Base-by-base conservation (phyloP, 805 yeast genomes). In the Pichia insulana region DNA sequence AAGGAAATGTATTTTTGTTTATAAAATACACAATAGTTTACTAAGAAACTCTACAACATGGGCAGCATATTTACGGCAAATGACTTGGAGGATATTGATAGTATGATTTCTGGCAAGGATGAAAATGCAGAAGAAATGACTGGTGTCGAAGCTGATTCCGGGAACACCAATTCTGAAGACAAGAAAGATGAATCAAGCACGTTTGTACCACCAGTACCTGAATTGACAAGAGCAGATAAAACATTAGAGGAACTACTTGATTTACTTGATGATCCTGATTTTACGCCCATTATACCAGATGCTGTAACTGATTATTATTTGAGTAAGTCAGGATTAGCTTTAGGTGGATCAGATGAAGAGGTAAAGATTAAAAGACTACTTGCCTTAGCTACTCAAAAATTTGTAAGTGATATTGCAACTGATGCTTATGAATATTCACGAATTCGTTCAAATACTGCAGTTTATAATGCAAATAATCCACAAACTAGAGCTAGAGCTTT, bases 351-450 rank as follows among this genome's bases (percentile, higher is more conserved):
- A 2, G 34, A 25, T 7, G 42, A 39, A 16, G 34, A 30, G 9
- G 28, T 35, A 1, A 43, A 43, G 30, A 77, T 84, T 44, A 89
- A 88, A 60, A 70, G 97, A 41, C 66, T 92, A 30, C 68, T 92
- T 38, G 97, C 97, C 0, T 68, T 92, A 43, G 97, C 98, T 1
- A 92, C 98, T 0, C 98, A 94, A 56, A 92, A 92, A 58, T 92
- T 92, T 59, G 74, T 92, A 22, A 78, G 89, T 47, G 98, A 92
- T 59, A 80, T 92, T 26, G 96, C 98, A 1, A 86, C 88, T 13
- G 97, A 92, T 57, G 97, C 98, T 0, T 92, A 87, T 58, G 98
- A 92, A 59, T 89, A 87, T 58, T 84, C 96, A 8, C 70, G 97
- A 47, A 92, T 92, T 50, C 73, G 97, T 48, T 85, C 92, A n/a